Conservation (phyloP, 1,284 basidiomycete species). For the Cerioporus squamosus region DNA sequence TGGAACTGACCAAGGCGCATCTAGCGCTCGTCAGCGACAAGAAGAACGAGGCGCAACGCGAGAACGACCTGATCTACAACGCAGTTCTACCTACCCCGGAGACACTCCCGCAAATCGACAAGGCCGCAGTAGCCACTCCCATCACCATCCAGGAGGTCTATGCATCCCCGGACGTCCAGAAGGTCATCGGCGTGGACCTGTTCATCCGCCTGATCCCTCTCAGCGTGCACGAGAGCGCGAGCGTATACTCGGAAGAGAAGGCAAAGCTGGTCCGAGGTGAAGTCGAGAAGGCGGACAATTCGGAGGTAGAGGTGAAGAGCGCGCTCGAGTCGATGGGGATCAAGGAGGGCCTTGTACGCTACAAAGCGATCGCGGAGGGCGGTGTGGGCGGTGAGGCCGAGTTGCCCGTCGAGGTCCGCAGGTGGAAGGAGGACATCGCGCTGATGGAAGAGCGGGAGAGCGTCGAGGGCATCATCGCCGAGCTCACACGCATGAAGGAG, state of each 20-base stretch:
- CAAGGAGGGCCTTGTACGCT: constrained; percentile 76
- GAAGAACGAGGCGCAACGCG: constrained; percentile 77
- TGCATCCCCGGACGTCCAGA: constrained; percentile 89
- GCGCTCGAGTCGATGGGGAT: constrained; percentile 86
- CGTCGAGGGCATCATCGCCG: constrained; percentile 65
- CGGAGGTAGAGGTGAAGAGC: constrained; percentile 82
- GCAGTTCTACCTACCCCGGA: constrained; percentile 87
- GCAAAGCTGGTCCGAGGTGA: constrained; percentile 93
- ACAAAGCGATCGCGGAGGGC: constrained; percentile 78
- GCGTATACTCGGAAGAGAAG: constrained; percentile 98
- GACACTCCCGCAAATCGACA: constrained; percentile 62
- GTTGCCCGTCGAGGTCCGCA: constrained; percentile 74
- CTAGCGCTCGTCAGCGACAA: constrained; percentile 79
- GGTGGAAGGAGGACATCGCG: constrained; percentile 80
- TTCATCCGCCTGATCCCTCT: constrained; percentile 90
- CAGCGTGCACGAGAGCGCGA: constrained; percentile 95
- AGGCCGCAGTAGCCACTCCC: constrained; percentile 34
- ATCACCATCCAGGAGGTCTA: constrained; percentile 83
- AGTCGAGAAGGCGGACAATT: constrained; percentile 84
- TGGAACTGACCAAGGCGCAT: constrained; percentile 86
- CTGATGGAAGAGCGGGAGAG: constrained; percentile 68
- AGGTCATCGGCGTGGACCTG: constrained; percentile 92
- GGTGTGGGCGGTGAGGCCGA: constrained; percentile 69
- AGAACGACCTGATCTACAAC: constrained; percentile 99
- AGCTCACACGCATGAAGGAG: constrained; percentile 68